Percentiles rank a stretch among this genome's conserved stretches.
phyloP scores from a whole-genome alignment of 2,329 filamentous ascomycete species.

The Triangularia verruculosa region DNA sequence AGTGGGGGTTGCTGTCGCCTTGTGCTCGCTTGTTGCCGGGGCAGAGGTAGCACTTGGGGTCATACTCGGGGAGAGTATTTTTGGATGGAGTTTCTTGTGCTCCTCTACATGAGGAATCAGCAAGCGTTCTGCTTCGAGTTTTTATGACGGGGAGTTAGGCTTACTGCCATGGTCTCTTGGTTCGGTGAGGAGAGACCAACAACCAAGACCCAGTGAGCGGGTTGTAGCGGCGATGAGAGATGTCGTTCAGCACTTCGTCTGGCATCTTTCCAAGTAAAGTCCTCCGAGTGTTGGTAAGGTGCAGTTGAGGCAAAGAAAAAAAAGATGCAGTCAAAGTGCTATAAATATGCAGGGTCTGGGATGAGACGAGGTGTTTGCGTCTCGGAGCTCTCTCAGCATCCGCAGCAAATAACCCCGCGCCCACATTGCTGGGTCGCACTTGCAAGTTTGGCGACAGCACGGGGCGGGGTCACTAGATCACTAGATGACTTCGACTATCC shows the following conservation, averaged over 20 bases:
- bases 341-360: neutral
- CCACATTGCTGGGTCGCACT: conserved; percentile 8
- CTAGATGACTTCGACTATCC: neutral
- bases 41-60: conserved; percentile 90
- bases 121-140: too few relatives aligned
- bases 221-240: conserved; percentile 93
- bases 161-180: conserved; percentile 97
- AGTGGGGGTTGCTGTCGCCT: conserved; percentile 82
- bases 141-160: conserved; percentile 36
- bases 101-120: conserved; percentile 50
- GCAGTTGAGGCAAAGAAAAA: neutral
- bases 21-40: conserved; percentile 86
- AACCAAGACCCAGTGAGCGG: conserved; percentile 87
- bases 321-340: neutral
- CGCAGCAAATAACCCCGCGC: conserved; percentile 3
- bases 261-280: conserved; percentile 52
- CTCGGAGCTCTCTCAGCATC: neutral
- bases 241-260: conserved; percentile 82
- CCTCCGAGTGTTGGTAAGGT: neutral
- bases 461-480: conserved; percentile 10
- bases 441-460: conserved; percentile 6
- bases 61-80: conserved; percentile 72
- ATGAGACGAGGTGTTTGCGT: neutral
- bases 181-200: conserved; percentile 91
- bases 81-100: conserved; percentile 71